phyloP scores from a whole-genome alignment of 192 early-diverging fungal species.

The Coemansia furcata region DNA sequence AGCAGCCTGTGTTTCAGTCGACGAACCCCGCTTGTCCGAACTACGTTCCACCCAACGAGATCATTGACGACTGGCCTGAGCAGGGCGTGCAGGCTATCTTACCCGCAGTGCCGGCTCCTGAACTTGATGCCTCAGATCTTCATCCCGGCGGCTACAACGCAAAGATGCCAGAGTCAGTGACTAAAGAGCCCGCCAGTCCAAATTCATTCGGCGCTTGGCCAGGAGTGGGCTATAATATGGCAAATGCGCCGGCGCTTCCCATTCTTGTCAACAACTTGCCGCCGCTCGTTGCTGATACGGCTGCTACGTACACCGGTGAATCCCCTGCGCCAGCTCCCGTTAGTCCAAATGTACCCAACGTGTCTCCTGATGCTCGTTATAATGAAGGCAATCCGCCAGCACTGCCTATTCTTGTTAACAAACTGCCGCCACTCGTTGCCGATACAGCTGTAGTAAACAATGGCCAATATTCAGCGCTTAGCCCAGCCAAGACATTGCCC shows the following conservation, averaged over 20 bases:
- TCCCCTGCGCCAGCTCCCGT: not conserved
- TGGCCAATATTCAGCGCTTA: not conserved
- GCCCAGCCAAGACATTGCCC: not conserved
- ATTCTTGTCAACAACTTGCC: not conserved
- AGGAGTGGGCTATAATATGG: not conserved
- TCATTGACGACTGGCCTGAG: not conserved
- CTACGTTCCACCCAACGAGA: conserved; percentile 26
- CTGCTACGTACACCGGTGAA: not conserved
- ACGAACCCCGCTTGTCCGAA: conserved; percentile 40
- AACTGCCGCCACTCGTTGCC: not conserved
- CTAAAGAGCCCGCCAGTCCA: not conserved
- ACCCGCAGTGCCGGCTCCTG: not conserved
- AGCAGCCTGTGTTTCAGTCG: conserved; percentile 20
- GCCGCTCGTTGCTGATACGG: not conserved
- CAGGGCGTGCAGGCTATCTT: not conserved
- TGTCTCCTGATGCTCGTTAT: not conserved
- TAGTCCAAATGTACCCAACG: not conserved
- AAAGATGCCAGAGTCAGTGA: not conserved
- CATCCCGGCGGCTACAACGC: not conserved
- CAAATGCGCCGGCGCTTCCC: not conserved
- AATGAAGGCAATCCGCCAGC: not conserved
- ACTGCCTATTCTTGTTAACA: not conserved
- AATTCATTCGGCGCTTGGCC: not conserved
- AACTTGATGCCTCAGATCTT: not conserved
- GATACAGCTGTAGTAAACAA: not conserved